These are phyloP conservation scores for Aphanomyces cochlioides DNA, from an alignment of 352 stramenopile species.

Conservation along the genomic window DNA sequence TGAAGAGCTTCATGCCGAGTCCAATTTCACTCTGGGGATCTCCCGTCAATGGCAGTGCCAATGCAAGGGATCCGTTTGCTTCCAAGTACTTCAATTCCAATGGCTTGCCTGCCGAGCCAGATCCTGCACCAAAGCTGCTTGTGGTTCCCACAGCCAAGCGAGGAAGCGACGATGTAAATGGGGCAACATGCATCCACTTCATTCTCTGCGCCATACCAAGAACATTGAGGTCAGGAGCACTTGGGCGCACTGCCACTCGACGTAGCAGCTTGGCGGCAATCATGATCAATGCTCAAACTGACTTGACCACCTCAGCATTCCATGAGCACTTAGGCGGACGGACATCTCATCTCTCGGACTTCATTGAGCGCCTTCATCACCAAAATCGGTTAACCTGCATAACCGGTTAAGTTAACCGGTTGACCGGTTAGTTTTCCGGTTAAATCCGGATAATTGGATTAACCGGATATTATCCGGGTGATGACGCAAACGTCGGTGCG, in stretches of 20 bases:
- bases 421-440: not conserved
- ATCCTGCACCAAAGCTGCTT: constrained; percentile 21
- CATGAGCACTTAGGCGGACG: not conserved
- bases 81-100: constrained; percentile 82
- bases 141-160: constrained; percentile 8
- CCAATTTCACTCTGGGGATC: constrained; percentile 51
- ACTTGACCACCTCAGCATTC: not conserved
- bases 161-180: not conserved
- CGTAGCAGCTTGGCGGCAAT: constrained; percentile 9
- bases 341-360: not conserved
- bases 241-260: not conserved
- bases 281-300: constrained; percentile 19
- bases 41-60: constrained; percentile 61
- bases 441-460: not conserved
- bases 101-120: constrained; percentile 24
- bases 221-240: not conserved
- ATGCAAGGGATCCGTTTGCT: constrained; percentile 61
- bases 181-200: not conserved
- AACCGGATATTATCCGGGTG: not conserved
- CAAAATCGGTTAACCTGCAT: too few species aligned
- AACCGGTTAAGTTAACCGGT: constrained; percentile 1
- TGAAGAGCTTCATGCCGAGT: constrained; percentile 18
- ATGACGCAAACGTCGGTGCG: constrained; percentile 5
- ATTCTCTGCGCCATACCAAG: not conserved
- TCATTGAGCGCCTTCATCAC: not conserved